Evolutionary conservation across 2,329 filamentous ascomycete genomes (phyloP).

Genomic region (Juglanconis sp.): DNA sequence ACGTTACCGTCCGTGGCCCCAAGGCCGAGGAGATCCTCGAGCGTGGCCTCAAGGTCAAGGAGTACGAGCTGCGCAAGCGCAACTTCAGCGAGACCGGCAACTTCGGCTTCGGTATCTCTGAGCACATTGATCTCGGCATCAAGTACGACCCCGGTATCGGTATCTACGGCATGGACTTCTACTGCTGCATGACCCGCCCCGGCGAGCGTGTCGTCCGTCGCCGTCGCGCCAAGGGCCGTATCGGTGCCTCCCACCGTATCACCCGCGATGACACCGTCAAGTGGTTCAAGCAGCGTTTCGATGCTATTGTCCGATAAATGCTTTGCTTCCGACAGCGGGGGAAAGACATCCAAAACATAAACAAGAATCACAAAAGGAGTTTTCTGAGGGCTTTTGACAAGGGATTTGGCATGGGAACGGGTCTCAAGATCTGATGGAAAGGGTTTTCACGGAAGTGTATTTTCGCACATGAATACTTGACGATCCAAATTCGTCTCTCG

Average conservation of each 20-base stretch:
- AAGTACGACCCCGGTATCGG: constrained; percentile 98
- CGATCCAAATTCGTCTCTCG: constrained; percentile 45
- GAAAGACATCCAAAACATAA: constrained; percentile 18
- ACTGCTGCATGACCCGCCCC: constrained; percentile 99
- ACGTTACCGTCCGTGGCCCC: constrained; percentile 98
- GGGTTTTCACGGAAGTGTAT: constrained; percentile 36
- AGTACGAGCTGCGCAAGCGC: constrained; percentile 98
- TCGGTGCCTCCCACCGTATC: constrained; percentile 90
- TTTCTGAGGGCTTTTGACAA: constrained; percentile 24
- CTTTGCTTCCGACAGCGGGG: constrained; percentile 19
- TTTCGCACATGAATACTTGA: constrained; percentile 35
- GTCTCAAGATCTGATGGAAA: constrained; percentile 23
- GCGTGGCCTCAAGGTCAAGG: constrained; percentile 99
- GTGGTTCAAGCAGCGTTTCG: constrained; percentile 91
- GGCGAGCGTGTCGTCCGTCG: constrained; percentile 97
- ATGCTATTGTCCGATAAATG: constrained; percentile 96
- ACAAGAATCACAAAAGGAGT: constrained; percentile 22
- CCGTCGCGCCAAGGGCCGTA: constrained; percentile 79
- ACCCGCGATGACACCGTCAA: constrained; percentile 92
- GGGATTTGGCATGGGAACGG: constrained; percentile 22
- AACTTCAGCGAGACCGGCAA: constrained; percentile 99
- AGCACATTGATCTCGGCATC: constrained; percentile 99
- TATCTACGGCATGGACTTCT: constrained; percentile 99
- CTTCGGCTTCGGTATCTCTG: constrained; percentile 99
- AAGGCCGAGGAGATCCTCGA: constrained; percentile 98